Conservation (phyloP, 768 basidiomycete genomes). For the Pulveroboletus sp. region DNA sequence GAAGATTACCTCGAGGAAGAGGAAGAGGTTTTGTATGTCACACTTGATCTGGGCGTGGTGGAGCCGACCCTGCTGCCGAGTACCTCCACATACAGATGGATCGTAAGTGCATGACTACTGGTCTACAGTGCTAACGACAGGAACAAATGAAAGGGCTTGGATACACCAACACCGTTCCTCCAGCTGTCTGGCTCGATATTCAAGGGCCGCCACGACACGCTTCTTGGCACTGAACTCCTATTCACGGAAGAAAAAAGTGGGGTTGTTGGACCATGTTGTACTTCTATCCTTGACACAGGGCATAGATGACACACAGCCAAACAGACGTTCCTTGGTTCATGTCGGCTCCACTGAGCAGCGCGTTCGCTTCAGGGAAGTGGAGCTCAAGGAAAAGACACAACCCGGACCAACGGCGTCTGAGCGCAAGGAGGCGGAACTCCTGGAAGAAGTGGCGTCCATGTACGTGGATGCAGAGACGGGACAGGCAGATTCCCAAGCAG, state of each 20-base stretch:
- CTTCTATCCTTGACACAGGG: neutral
- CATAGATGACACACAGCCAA: conserved; percentile 45
- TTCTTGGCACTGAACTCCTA: conserved; percentile 74
- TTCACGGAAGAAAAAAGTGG: conserved; percentile 69
- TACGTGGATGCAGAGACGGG: conserved; percentile 14
- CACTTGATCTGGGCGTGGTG: conserved; percentile 67
- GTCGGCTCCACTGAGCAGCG: conserved; percentile 65
- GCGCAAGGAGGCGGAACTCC: conserved; percentile 7
- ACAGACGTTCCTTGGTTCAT: conserved; percentile 51
- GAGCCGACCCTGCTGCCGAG: conserved; percentile 77
- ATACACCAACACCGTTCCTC: conserved; percentile 73
- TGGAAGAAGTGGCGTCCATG: conserved; percentile 19
- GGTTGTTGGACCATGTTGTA: neutral
- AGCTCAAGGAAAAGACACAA: conserved; percentile 45
- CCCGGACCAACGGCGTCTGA: conserved; percentile 9
- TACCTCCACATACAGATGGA: conserved; percentile 66
- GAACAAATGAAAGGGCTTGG: conserved; percentile 53
- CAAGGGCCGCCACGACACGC: conserved; percentile 62
- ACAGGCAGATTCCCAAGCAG: neutral
- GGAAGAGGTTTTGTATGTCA: conserved; percentile 62
- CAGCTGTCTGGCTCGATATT: conserved; percentile 76
- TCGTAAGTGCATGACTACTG: conserved; percentile 44
- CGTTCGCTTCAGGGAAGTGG: conserved; percentile 71
- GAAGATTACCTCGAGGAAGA: conserved; percentile 59
- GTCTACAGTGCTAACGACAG: neutral